Conservation (phyloP, 176 grass and related monocot species). For the Oryza officinalis region DNA sequence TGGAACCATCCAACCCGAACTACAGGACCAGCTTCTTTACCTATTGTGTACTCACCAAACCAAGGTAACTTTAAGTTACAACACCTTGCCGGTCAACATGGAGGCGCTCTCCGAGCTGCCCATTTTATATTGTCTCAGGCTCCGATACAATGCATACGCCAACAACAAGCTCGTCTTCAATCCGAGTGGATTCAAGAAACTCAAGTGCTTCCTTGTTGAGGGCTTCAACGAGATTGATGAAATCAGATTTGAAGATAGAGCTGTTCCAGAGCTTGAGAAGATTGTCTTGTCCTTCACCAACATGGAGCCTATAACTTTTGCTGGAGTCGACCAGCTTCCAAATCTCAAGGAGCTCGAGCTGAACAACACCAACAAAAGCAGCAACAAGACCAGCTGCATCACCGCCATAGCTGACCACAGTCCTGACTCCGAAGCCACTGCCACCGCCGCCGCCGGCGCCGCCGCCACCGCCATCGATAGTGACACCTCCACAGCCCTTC, state of each 20-base stretch:
- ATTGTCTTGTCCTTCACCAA: background rate
- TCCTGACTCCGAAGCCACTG: no score
- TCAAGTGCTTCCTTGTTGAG: conserved; percentile 20
- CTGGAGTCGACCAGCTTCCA: no score
- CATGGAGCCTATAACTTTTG: background rate
- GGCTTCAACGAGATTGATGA: background rate
- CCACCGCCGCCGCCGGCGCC: no score
- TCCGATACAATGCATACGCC: background rate
- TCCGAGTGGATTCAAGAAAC: background rate
- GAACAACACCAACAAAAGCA: no score
- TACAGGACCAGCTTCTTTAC: background rate
- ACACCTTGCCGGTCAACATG: background rate
- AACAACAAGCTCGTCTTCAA: background rate
- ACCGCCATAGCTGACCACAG: no score
- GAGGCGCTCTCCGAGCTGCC: background rate
- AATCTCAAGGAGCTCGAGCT: no score
- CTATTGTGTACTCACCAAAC: background rate
- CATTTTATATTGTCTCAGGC: background rate
- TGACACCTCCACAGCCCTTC: no score
- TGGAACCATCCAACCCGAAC: no score
- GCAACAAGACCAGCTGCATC: no score
- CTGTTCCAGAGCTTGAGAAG: background rate
- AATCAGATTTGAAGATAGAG: background rate
- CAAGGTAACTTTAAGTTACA: conserved; percentile 34
- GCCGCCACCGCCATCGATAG: no score